Evolutionary conservation across 2,329 filamentous ascomycete species (phyloP).

Genomic region (Colletotrichum neosansevieriae): DNA sequence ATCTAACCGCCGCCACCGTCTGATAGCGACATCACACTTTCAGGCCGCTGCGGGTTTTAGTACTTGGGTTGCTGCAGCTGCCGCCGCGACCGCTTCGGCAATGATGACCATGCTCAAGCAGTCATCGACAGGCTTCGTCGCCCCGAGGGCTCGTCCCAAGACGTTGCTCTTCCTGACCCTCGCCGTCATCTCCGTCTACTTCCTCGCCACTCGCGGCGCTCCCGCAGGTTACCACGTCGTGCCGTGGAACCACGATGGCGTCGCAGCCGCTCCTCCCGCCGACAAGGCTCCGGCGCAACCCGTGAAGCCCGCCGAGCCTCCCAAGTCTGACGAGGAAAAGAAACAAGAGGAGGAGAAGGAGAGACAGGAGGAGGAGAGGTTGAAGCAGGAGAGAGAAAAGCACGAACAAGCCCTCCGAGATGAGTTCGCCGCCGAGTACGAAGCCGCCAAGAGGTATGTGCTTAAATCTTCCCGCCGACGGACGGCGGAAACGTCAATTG

Average conservation of each 20-base stretch:
- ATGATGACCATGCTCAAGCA: constrained; percentile 46
- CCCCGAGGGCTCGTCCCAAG: constrained; percentile 55
- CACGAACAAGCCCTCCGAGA: constrained; percentile 48
- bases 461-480: constrained; percentile 11
- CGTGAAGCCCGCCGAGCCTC: constrained; percentile 20
- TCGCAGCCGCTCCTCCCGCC: not conserved
- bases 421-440: constrained; percentile 50
- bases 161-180: constrained; percentile 56
- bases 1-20: constrained; percentile 17
- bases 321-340: constrained; percentile 37
- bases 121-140: constrained; percentile 40
- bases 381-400: constrained; percentile 41
- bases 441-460: constrained; percentile 56
- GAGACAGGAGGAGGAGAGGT: constrained; percentile 26
- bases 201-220: constrained; percentile 55
- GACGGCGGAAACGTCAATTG: constrained; percentile 33
- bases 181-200: constrained; percentile 57
- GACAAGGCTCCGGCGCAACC: constrained; percentile 15
- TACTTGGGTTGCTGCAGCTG: constrained; percentile 4
- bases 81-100: constrained; percentile 18
- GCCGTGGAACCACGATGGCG: constrained; percentile 44
- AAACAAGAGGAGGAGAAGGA: constrained; percentile 36
- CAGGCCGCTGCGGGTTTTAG: constrained; percentile 11
- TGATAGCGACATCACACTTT: constrained; percentile 5
- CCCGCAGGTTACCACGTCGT: constrained; percentile 51